Conservation (phyloP, 768 basidiomycete species). For the Kwoniella pini region DNA sequence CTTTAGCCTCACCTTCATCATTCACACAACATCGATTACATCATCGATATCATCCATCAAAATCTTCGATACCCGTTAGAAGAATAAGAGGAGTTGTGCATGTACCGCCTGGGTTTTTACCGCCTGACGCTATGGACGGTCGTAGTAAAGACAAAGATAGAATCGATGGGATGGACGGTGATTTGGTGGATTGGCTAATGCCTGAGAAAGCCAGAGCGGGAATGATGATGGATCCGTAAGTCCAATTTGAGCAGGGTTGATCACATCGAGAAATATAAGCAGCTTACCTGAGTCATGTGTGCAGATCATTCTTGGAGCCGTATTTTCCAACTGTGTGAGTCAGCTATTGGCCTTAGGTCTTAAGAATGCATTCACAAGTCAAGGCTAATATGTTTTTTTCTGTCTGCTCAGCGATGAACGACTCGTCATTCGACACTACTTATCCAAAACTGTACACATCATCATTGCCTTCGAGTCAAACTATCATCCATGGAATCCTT, state of each 20-base stretch:
- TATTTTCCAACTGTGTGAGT: conserved; percentile 40
- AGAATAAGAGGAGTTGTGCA: conserved; percentile 11
- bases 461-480: conserved; percentile 41
- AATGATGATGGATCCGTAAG: conserved; percentile 42
- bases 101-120: conserved; percentile 26
- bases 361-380: background rate
- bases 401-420: conserved; percentile 28
- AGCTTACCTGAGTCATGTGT: background rate
- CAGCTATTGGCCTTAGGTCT: background rate
- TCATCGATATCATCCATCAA: background rate
- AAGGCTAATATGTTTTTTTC: background rate
- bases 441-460: conserved; percentile 33
- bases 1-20: background rate
- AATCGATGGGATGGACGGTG: background rate
- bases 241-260: background rate
- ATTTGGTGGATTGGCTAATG: conserved; percentile 14
- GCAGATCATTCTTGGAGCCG: conserved; percentile 34
- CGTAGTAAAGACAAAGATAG: conserved; percentile 9
- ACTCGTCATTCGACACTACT: conserved; percentile 43
- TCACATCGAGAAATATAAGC: background rate
- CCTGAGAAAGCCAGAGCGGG: conserved; percentile 22
- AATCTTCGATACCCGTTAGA: background rate
- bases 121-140: conserved; percentile 8
- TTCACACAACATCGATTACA: background rate
- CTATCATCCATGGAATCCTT: conserved; percentile 39